Evolutionary conservation across 2,329 filamentous ascomycete genomes (phyloP).

Genomic region (Arthrobotrys entomopaga): DNA sequence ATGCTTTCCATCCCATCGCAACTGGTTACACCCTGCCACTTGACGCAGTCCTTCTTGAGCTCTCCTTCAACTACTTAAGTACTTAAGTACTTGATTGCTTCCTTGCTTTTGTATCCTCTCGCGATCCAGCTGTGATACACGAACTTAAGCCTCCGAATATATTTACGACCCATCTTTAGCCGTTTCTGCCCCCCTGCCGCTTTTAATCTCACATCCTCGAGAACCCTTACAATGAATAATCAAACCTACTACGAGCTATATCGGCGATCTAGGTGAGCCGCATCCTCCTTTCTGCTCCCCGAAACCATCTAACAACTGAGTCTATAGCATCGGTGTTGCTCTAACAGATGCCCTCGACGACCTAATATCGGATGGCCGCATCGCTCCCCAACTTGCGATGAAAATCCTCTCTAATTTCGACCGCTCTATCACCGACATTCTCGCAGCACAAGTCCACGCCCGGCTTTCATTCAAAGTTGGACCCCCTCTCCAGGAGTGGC

Average conservation of each 20-base stretch:
- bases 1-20: too few relatives aligned
- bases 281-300: background rate
- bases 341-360: slow-evolving; percentile 97
- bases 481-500: background rate
- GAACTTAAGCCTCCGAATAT: too few relatives aligned
- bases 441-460: slow-evolving; percentile 91
- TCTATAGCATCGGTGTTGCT: slow-evolving; percentile 82
- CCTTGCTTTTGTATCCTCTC: too few relatives aligned
- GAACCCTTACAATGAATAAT: slow-evolving; percentile 63
- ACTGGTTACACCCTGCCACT: too few relatives aligned
- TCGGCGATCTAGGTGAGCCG: slow-evolving; percentile 89
- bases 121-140: too few relatives aligned
- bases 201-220: background rate
- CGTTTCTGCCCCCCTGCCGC: background rate
- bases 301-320: slow-evolving; percentile 24
- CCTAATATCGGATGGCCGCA: slow-evolving; percentile 90
- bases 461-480: slow-evolving; percentile 92
- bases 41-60: too few relatives aligned
- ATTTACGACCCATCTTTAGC: background rate
- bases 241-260: slow-evolving; percentile 90
- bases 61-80: too few relatives aligned
- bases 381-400: slow-evolving; percentile 98
- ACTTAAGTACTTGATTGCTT: too few relatives aligned
- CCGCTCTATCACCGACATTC: slow-evolving; percentile 86
- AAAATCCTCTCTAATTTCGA: slow-evolving; percentile 97